Conservation (phyloP, 306 rosid genomes). For the Cucurbita argyrosperma region DNA sequence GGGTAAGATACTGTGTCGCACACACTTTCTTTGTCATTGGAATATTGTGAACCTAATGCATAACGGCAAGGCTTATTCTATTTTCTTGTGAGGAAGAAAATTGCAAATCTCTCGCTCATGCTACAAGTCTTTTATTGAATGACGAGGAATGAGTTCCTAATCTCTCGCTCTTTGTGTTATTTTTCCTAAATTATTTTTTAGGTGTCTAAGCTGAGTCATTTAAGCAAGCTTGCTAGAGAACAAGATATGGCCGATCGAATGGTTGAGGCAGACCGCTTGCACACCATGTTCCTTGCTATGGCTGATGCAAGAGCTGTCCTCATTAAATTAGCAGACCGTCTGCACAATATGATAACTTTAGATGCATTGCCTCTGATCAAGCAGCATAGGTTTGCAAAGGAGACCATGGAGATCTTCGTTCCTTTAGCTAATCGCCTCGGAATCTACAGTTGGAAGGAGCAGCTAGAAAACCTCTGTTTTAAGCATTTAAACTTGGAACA, state of each 20-base stretch:
- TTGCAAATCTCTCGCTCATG: background rate
- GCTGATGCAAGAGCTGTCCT: constrained; percentile 96
- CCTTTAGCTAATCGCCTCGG: constrained; percentile 93
- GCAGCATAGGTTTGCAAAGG: constrained; percentile 88
- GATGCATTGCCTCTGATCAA: constrained; percentile 62
- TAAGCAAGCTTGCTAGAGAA: constrained; percentile 93
- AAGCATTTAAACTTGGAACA: constrained; percentile 71
- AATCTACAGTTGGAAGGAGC: constrained; percentile 86
- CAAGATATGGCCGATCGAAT: constrained; percentile 70
- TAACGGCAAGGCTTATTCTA: background rate
- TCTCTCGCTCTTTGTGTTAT: background rate
- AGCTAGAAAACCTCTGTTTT: constrained; percentile 71
- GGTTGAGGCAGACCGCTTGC: constrained; percentile 84
- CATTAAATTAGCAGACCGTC: constrained; percentile 80
- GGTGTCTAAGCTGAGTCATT: constrained; percentile 89
- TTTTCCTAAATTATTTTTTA: constrained; percentile 1
- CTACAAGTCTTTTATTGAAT: background rate
- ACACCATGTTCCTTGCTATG: constrained; percentile 98
- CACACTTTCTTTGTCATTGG: background rate
- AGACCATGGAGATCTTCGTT: constrained; percentile 91
- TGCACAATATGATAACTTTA: constrained; percentile 88
- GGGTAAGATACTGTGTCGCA: constrained; percentile 30
- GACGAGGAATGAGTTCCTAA: constrained; percentile 4
- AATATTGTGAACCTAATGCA: background rate
- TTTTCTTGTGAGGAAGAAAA: background rate